Base-by-base conservation (phyloP, 2,329 filamentous ascomycete genomes). In the Cladophialophora chaetospira region DNA sequence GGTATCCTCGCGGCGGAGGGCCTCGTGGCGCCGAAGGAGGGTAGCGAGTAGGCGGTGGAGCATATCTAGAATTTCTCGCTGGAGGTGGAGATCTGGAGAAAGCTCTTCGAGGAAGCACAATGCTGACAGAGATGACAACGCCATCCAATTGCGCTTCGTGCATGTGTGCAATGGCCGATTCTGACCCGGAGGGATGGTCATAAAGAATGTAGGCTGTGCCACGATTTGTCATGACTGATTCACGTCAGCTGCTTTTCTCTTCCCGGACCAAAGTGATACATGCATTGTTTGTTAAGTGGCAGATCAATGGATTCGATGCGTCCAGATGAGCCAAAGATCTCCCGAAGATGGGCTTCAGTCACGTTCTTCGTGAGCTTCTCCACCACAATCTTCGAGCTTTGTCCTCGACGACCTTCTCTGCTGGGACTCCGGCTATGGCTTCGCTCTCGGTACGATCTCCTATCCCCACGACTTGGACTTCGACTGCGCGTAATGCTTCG, bases 281-380 rank as follows among this genome's bases (percentile, higher is more conserved):
- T 80, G 94, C 91, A 94, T 63, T 87, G 83, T 69, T 87, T 83
- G 70, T 95, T 97, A 73, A 97, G 85, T 2, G 94, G 94, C 65
- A 99, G 83, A 68, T 97, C 91, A 19, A 99, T 78, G 65, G 94
- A 90, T 66, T 87, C 83, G 65, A 99, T 95, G 17, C 82, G 81
- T 48, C 94, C 94, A 70, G 94, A 99, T 33, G 84, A 82, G 46
- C 89, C 88, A 70, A 99, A 99, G 58, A 99, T 96, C 71, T 99
- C 94, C 64, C 85, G 83, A 5, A 99, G 78, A 68, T 99, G 94
- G 15, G 83, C 83, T 71, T 93, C 89, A 57, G 89, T 95, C 66
- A 99, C 88, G 68, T 96, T 97, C 73, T 95, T 96, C 3, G 93
- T 96, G 68, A 99, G 80, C 62, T 95, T 92, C 73, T 99, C 94